These are phyloP conservation scores for Eucalyptus curtisii DNA, from an alignment of 345 rosid genomes.

Conservation along the genomic window DNA sequence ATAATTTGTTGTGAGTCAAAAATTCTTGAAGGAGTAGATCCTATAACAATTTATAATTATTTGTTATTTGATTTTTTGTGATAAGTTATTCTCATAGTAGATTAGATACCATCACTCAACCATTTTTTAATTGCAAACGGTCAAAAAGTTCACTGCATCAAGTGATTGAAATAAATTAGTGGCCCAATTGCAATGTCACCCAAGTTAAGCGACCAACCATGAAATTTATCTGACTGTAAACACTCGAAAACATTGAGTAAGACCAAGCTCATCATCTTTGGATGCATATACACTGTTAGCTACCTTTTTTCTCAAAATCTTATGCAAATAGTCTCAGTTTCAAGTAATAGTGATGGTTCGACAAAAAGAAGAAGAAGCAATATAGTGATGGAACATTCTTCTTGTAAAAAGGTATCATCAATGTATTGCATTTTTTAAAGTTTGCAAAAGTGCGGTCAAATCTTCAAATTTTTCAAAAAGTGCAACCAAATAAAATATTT, in stretches of 20 bases:
- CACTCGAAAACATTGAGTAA: not conserved
- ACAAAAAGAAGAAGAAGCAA: not conserved
- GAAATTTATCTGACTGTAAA: not conserved
- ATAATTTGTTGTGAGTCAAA: no score
- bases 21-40: no score
- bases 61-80: no score
- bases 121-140: no score
- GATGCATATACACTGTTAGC: not conserved
- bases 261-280: not conserved
- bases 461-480: not conserved
- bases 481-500: not conserved
- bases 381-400: not conserved
- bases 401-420: not conserved
- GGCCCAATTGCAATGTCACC: not conserved
- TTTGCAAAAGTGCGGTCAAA: not conserved
- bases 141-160: not conserved
- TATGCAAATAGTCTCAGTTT: not conserved
- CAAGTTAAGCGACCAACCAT: not conserved
- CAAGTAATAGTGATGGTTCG: not conserved
- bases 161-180: not conserved
- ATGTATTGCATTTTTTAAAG: not conserved
- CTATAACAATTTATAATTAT: no score
- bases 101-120: rapidly evolving
- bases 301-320: not conserved
- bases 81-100: no score